Evolutionary conservation across 2,329 filamentous ascomycete genomes (phyloP).

Genomic region (Fusarium liriodendri): DNA sequence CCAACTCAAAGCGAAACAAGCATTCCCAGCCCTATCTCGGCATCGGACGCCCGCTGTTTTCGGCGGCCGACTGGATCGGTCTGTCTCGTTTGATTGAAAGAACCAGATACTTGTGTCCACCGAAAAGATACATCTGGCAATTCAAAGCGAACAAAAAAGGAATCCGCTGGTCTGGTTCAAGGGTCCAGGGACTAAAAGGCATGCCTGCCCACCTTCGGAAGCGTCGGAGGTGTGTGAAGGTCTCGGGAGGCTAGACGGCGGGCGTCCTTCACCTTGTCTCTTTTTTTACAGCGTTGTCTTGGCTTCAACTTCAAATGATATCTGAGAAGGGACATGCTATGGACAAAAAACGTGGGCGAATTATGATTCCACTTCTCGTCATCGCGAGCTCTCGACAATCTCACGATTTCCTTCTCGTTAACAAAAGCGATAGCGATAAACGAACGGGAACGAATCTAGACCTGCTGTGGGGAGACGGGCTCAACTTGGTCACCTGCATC

Average conservation of each 20-base stretch:
- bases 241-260: slow-evolving; percentile 13
- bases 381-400: neutral
- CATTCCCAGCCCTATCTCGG: slow-evolving; percentile 10
- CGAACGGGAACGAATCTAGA: neutral
- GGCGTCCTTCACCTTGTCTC: neutral
- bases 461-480: neutral
- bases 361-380: slow-evolving; percentile 2
- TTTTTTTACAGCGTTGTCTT: neutral
- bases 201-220: slow-evolving; percentile 18
- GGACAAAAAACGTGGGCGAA: neutral
- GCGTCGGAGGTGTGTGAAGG: slow-evolving; percentile 16
- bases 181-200: slow-evolving; percentile 1
- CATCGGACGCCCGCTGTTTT: slow-evolving; percentile 6
- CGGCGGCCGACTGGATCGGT: neutral
- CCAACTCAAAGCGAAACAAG: slow-evolving; percentile 16
- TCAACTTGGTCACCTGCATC: neutral
- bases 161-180: slow-evolving; percentile 2
- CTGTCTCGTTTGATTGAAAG: neutral
- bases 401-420: neutral
- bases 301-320: neutral
- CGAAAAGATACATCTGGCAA: slow-evolving; percentile 28
- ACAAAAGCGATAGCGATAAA: neutral
- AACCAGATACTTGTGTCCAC: slow-evolving; percentile 20
- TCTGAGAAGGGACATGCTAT: neutral
- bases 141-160: neutral